A percentile compares a stretch with the other conserved stretches of the same genome.
phyloP scores from a whole-genome alignment of 2,329 filamentous ascomycete genomes.

The Aspergillus pseudoterreus region DNA sequence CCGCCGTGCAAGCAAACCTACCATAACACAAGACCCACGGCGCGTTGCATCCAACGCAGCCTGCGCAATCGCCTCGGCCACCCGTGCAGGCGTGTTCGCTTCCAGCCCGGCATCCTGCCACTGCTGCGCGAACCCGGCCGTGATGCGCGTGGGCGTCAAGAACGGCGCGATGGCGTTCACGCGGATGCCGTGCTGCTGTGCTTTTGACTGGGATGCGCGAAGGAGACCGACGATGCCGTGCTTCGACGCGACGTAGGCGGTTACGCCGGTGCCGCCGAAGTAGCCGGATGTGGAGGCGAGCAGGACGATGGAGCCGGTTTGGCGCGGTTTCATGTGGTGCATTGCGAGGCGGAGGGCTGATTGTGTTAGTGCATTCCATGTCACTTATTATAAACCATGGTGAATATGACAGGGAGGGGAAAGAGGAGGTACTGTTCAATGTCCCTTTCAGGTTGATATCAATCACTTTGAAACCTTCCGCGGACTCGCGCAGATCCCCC shows the following conservation, averaged over 20 bases:
- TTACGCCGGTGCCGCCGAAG: slow-evolving; percentile 42
- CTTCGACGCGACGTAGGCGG: slow-evolving; percentile 44
- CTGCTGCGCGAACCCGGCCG: slow-evolving; percentile 33
- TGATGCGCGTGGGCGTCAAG: slow-evolving; percentile 46
- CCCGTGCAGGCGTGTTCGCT: slow-evolving; percentile 40
- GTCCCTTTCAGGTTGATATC: slow-evolving; percentile 46
- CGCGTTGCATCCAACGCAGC: slow-evolving; percentile 31
- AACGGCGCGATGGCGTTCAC: slow-evolving; percentile 49
- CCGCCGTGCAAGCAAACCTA: slow-evolving; percentile 7
- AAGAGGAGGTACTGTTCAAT: slow-evolving; percentile 37
- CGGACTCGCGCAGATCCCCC: slow-evolving; percentile 16
- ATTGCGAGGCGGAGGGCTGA: slow-evolving; percentile 31
- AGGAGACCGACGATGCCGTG: slow-evolving; percentile 41
- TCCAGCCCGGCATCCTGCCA: slow-evolving; percentile 41
- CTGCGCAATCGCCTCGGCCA: slow-evolving; percentile 41
- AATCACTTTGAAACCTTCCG: slow-evolving; percentile 27
- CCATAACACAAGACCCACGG: slow-evolving; percentile 26
- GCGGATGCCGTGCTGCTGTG: slow-evolving; percentile 34
- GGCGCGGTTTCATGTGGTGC: slow-evolving; percentile 20
- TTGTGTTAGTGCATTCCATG: too few relatives aligned
- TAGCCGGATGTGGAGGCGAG: slow-evolving; percentile 43
- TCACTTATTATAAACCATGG: too few relatives aligned
- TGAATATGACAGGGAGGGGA: neutral
- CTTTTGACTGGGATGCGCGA: slow-evolving; percentile 34
- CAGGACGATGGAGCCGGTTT: slow-evolving; percentile 37